phyloP scores from a whole-genome alignment of 2,329 filamentous ascomycete species.

The Bimuria novae-zelandiae region DNA sequence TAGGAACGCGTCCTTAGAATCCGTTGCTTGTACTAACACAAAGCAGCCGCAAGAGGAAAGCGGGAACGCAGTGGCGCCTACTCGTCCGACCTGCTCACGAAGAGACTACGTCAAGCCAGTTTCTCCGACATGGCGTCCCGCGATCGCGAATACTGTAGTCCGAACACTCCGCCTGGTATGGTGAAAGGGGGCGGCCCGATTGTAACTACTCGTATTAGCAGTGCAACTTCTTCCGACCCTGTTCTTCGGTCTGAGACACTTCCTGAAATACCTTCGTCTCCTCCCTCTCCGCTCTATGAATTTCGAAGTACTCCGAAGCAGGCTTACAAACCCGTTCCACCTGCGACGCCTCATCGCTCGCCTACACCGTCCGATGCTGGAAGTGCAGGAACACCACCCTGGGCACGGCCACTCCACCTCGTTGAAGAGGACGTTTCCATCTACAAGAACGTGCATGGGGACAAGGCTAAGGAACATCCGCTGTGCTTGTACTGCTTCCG shows the following conservation, averaged over 20 bases:
- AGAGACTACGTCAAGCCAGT: constrained; percentile 18
- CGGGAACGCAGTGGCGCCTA: constrained; percentile 7
- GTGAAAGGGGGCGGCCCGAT: constrained; percentile 9
- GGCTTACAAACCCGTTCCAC: neutral
- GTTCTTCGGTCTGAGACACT: neutral
- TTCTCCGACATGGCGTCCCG: constrained; percentile 1
- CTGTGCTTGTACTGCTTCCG: constrained; percentile 38
- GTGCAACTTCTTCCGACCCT: neutral
- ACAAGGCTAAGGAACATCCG: constrained; percentile 23
- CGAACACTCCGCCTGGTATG: neutral
- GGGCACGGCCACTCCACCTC: constrained; percentile 32
- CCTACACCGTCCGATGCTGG: constrained; percentile 8
- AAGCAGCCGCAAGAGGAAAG: constrained; percentile 17
- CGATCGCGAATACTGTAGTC: neutral
- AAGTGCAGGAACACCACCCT: constrained; percentile 25
- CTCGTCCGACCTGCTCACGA: constrained; percentile 9
- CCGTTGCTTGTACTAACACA: neutral
- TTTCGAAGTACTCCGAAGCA: constrained; percentile 1
- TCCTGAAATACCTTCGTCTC: neutral
- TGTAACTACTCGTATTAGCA: neutral
- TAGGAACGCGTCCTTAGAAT: neutral
- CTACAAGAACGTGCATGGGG: constrained; percentile 30
- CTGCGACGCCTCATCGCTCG: constrained; percentile 3
- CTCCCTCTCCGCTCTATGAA: neutral
- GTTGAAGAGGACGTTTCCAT: constrained; percentile 33